Base-by-base conservation (phyloP, 2,329 filamentous ascomycete genomes). In the Phyllosticta ampelicida region DNA sequence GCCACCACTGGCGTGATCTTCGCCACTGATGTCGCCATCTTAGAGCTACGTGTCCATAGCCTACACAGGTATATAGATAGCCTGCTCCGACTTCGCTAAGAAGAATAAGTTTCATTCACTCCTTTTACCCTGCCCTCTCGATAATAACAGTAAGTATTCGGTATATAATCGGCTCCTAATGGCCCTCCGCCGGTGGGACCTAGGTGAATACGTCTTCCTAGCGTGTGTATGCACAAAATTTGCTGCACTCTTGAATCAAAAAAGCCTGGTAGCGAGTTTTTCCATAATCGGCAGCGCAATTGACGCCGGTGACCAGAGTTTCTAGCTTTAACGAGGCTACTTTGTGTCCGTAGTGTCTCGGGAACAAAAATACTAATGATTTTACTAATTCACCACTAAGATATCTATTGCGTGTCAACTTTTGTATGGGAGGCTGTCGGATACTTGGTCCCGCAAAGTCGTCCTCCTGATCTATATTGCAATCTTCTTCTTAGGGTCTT, bases 361-460 rank as follows among this genome's bases (percentile, higher is more conserved):
- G n/a, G 8, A 13, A 21, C 44, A 2, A 11, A 23, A 21, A 23
- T 26, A 10, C 16, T 19, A 8, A 9, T 16, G 8, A 18, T 1
- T 10, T 26, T 11, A 19, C 19, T 54, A 10, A 57, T 9, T 2
- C 11, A 13, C 11, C 1, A 9, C 19, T 19, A 21, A 54, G 4
- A 76, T 74, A 1, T 75, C 76, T 0, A 78, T 76, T 0, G 71
- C 75, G 1, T 76, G 75, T 19, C 77, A 79, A 57, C 68, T 79
- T 1, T 63, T 78, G 5, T 75, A 78, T 60, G 86, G 84, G 3
- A 81, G 80, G 54, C 63, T 80, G 1, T 77, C 74, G 2, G 80
- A 83, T 62, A 83, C 83, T 36, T 83, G 78, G 77, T 80, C 80
- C 16, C 74, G 80, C 1, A 83, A 83, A 62, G 71, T 74, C 2